These are phyloP conservation scores for Claviceps purpurea DNA, from an alignment of 2,329 filamentous ascomycete genomes.

Conservation along the genomic window DNA sequence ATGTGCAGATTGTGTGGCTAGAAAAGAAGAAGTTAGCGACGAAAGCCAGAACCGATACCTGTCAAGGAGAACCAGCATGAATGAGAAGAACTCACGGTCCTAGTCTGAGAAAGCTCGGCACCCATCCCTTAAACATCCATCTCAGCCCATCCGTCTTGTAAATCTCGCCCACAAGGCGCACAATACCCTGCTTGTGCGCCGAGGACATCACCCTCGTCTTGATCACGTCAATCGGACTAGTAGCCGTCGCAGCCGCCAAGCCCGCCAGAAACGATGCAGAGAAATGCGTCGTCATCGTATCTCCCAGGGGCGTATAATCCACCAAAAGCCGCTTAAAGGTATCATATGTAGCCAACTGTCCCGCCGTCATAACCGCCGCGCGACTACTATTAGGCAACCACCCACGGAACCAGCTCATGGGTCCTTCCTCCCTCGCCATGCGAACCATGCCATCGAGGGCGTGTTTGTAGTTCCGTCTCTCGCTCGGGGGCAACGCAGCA, in stretches of 20 bases:
- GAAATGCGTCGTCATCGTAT: slow-evolving; percentile 67
- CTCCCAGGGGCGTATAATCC: slow-evolving; percentile 49
- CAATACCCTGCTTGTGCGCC: slow-evolving; percentile 34
- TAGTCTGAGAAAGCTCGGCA: slow-evolving; percentile 57
- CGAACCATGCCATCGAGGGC: slow-evolving; percentile 75
- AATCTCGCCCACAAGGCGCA: slow-evolving; percentile 50
- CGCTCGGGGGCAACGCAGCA: slow-evolving; percentile 55
- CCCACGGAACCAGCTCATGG: slow-evolving; percentile 64
- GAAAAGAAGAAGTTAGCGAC: slow-evolving; percentile 1
- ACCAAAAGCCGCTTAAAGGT: slow-evolving; percentile 62
- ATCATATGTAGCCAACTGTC: slow-evolving; percentile 75
- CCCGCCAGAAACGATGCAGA: slow-evolving; percentile 65
- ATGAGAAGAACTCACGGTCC: slow-evolving; percentile 38
- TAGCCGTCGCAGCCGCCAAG: slow-evolving; percentile 72
- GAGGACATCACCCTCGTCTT: slow-evolving; percentile 81
- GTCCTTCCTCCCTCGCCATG: slow-evolving; percentile 79
- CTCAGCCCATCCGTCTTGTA: slow-evolving; percentile 56
- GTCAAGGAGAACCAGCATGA: no score
- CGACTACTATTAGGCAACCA: slow-evolving; percentile 71
- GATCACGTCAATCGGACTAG: slow-evolving; percentile 76
- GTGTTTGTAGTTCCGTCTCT: slow-evolving; percentile 80
- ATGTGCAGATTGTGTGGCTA: slow-evolving; percentile 74
- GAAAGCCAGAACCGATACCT: no score
- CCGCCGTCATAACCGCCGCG: slow-evolving; percentile 78
- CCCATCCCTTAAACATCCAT: slow-evolving; percentile 88